Evolutionary conservation across 2,329 filamentous ascomycete genomes (phyloP), one percentile per base, ranked within the genome.

Genomic region (Cercospora nicotianae): DNA sequence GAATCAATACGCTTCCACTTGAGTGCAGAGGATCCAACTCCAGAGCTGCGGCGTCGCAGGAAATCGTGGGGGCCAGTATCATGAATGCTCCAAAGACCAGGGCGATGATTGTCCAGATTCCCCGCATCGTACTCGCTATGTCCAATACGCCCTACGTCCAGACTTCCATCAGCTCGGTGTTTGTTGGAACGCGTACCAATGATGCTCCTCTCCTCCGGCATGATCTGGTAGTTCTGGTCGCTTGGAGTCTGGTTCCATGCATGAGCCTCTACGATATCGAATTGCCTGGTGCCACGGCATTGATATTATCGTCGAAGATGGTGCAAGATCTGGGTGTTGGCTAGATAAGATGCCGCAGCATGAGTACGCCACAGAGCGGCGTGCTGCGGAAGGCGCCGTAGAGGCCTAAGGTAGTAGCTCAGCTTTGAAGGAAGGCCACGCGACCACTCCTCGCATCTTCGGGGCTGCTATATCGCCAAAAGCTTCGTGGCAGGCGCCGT

Each of bases 11-110:
- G 23, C 13, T n/a, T 16, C 48, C n/a, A 59, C 30, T 16, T 31
- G 55, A n/a, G 55, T 16, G 55, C 55, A 3, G 60, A 62, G 4
- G 20, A 45, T 18, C 63, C 57, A 5, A 55, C 60, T 26, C 68
- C 72, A 20, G 72, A 72, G 13, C 48, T 62, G 18, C 72, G 67
- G 18, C 68, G 61, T 10, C 63, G 59, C 31, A 67, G 63, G n/a
- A 60, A 64, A 5, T 69, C 70, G 7, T 68, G 64, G 0, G 64
- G 66, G 42, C 64, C 55, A 45, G 64, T 51, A 9, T 63, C 39
- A 18, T 70, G 68, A 31, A 67, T 65, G 12, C 62, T 64, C 10
- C 66, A 31, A 7, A 65, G 69, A 18, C 67, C 69, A 33, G 58
- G 3, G 31, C 8, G 8, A 7, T 16, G 28, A 23, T 6, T 18